Percentiles rank a stretch among this genome's conserved stretches.
Conservation (phyloP, 129 eudicot species). For the Chrysanthemum lavandulifolium region DNA sequence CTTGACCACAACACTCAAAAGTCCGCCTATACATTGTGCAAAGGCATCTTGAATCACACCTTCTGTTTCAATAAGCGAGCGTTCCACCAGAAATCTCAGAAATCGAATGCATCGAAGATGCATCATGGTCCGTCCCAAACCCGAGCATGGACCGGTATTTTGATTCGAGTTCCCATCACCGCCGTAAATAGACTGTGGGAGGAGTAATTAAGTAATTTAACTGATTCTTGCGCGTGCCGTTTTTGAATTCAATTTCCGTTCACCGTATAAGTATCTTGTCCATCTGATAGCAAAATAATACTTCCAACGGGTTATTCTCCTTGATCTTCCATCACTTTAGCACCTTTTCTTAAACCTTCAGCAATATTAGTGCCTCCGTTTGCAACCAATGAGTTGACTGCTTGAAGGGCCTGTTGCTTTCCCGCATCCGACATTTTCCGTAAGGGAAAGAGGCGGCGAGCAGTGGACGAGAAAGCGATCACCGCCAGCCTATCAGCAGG, state of each 20-base stretch:
- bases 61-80: constrained; percentile 78
- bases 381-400: constrained; percentile 75
- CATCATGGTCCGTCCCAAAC: constrained; percentile 79
- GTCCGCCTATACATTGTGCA: constrained; percentile 94
- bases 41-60: constrained; percentile 82
- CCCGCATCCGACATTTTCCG: constrained; percentile 77
- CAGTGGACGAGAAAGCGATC: constrained; percentile 82
- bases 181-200: constrained; percentile 48
- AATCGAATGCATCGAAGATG: constrained; percentile 74
- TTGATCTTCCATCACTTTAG: constrained; percentile 75
- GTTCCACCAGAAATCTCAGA: constrained; percentile 85
- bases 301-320: constrained; percentile 88
- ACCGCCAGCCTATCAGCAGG: constrained; percentile 80
- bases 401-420: constrained; percentile 63
- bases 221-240: constrained; percentile 24
- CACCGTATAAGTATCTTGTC: constrained; percentile 76
- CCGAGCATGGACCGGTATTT: constrained; percentile 85
- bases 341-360: constrained; percentile 81
- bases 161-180: constrained; percentile 38
- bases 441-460: constrained; percentile 81
- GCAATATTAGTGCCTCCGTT: constrained; percentile 91
- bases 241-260: constrained; percentile 24
- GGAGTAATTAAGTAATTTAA: constrained; percentile 49
- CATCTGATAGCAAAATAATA: constrained; percentile 84
- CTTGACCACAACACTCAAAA: constrained; percentile 82